Evolutionary conservation across 305 asterid species (phyloP).

Genomic region (Solanum hybrid): DNA sequence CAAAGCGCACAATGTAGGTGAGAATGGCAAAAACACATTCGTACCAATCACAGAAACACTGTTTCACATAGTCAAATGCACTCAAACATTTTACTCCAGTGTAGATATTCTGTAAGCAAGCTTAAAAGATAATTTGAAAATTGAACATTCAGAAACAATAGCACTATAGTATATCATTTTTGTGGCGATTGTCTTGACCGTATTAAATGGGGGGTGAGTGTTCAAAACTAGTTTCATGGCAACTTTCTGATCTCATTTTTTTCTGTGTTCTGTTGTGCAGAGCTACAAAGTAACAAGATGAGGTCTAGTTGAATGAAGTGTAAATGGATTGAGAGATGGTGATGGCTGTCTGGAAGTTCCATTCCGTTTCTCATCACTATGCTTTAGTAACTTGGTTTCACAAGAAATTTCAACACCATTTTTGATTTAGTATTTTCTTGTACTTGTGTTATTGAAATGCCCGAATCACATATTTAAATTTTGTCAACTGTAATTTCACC

Average conservation of each 20-base stretch:
- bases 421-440: background rate
- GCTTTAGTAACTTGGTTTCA: background rate
- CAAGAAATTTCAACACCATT: background rate
- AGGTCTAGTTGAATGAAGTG: slow-evolving; percentile 8
- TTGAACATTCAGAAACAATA: background rate
- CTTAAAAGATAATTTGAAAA: background rate
- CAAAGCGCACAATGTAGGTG: background rate
- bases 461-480: background rate
- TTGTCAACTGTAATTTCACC: background rate
- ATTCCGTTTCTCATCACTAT: background rate
- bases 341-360: background rate
- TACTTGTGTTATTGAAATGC: background rate
- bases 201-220: background rate
- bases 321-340: background rate
- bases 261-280: slow-evolving; percentile 23
- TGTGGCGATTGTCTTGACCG: background rate
- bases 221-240: background rate
- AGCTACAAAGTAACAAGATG: slow-evolving; percentile 50
- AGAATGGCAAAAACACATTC: background rate
- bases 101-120: background rate
- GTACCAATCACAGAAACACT: background rate
- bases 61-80: background rate
- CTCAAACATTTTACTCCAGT: background rate
- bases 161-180: background rate
- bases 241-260: background rate